phyloP scores from a whole-genome alignment of 345 rosid genomes.

The Boechera stricta region DNA sequence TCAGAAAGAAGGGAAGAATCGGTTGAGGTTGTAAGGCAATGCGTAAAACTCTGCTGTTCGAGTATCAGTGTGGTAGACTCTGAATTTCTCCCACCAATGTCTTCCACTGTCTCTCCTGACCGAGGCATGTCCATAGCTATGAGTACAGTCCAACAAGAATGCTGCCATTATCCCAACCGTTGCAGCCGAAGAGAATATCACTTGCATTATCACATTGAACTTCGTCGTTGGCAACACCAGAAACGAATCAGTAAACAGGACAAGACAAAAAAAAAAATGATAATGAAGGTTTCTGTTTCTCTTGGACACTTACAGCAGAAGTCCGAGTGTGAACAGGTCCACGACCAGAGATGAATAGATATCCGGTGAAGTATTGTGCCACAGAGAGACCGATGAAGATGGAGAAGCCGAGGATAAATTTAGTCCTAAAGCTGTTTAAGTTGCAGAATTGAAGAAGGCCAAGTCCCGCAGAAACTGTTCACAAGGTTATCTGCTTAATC shows the following conservation, averaged over 20 bases:
- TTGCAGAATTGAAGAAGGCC: constrained; percentile 84
- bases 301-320: constrained; percentile 57
- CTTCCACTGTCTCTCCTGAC: constrained; percentile 79
- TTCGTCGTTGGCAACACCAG: constrained; percentile 36
- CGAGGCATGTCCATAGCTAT: constrained; percentile 54
- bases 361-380: constrained; percentile 77
- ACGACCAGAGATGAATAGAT: constrained; percentile 58
- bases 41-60: constrained; percentile 79
- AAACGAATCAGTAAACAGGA: constrained; percentile 24
- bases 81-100: constrained; percentile 90
- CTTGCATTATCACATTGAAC: constrained; percentile 88
- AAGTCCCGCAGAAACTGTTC: constrained; percentile 81
- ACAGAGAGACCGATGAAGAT: constrained; percentile 88
- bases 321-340: constrained; percentile 74
- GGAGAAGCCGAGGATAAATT: constrained; percentile 80
- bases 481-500: constrained; percentile 17
- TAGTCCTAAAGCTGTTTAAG: constrained; percentile 85
- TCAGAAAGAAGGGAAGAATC: constrained; percentile 89
- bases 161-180: constrained; percentile 70
- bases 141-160: constrained; percentile 67
- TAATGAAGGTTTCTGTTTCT: not conserved
- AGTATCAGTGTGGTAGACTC: constrained; percentile 55
- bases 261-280: not conserved
- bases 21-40: constrained; percentile 71
- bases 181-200: constrained; percentile 87